phyloP scores from a whole-genome alignment of 148 eudicot species.

The Diospyros lotus region DNA sequence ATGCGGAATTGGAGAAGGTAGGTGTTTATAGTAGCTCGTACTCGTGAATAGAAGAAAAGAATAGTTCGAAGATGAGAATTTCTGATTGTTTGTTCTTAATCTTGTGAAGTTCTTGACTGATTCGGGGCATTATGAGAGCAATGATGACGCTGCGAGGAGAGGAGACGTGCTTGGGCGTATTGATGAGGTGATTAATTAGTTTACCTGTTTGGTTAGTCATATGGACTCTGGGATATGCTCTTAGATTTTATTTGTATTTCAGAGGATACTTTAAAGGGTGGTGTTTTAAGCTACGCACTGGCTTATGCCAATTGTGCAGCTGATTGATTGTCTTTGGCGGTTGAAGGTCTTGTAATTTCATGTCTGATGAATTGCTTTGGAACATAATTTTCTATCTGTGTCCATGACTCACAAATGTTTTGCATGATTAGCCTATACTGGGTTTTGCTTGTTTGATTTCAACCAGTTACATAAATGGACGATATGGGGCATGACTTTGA shows the following conservation, averaged over 20 bases:
- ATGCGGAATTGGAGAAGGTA: conserved; percentile 53
- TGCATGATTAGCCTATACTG: too few relatives aligned
- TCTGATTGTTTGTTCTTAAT: not conserved
- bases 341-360: not conserved
- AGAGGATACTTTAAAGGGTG: not conserved
- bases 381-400: not conserved
- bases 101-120: conserved; percentile 41
- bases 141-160: conserved; percentile 48
- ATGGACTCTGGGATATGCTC: not conserved
- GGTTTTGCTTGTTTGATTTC: too few relatives aligned
- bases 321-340: not conserved
- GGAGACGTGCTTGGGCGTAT: conserved; percentile 52
- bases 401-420: too few relatives aligned
- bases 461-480: too few relatives aligned
- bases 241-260: not conserved
- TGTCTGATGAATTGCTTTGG: not conserved
- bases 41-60: not conserved
- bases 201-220: not conserved
- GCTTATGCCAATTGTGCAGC: not conserved
- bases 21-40: not conserved
- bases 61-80: not conserved
- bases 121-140: conserved; percentile 56
- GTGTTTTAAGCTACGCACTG: not conserved
- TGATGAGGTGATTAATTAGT: conserved; percentile 40
- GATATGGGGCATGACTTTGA: too few relatives aligned